A percentile compares a stretch with the other conserved stretches of the same genome.
These are phyloP conservation scores for Fusarium oligoseptatum DNA, from an alignment of 2,329 filamentous ascomycete species.

Conservation along the genomic window DNA sequence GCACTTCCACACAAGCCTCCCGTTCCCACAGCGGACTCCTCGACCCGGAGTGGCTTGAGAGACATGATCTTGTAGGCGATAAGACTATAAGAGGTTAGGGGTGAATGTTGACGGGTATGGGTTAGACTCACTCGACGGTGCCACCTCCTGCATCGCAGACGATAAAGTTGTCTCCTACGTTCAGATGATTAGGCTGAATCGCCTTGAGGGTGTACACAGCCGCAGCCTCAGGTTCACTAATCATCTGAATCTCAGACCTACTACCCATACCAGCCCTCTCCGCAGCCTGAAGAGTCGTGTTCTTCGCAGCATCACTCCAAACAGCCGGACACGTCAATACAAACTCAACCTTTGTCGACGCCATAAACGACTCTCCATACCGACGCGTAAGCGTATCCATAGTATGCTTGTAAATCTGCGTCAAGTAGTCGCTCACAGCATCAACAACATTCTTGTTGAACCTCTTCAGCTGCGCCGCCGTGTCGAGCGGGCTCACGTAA, in stretches of 20 bases:
- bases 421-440: constrained; percentile 83
- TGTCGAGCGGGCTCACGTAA: constrained; percentile 83
- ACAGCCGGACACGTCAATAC: constrained; percentile 86
- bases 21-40: constrained; percentile 84
- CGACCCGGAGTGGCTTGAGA: constrained; percentile 77
- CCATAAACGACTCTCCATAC: constrained; percentile 85
- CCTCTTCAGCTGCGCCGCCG: constrained; percentile 79
- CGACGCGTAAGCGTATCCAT: constrained; percentile 81
- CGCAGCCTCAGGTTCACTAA: constrained; percentile 84
- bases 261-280: constrained; percentile 83
- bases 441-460: constrained; percentile 83
- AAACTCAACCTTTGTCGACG: constrained; percentile 80
- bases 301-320: constrained; percentile 89
- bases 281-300: constrained; percentile 82
- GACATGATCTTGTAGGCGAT: constrained; percentile 87
- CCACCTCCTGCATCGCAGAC: constrained; percentile 74
- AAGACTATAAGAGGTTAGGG: constrained; percentile 59
- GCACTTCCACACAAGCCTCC: constrained; percentile 83
- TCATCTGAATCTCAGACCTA: constrained; percentile 79
- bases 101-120: fast-evolving
- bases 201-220: constrained; percentile 85
- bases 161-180: constrained; percentile 75
- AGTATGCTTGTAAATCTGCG: constrained; percentile 80
- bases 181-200: constrained; percentile 81
- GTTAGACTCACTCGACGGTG: constrained; percentile 71